A percentile compares a stretch with the other conserved stretches of the same genome.
phyloP scores from a whole-genome alignment of 2,329 filamentous ascomycete species.

The Diaporthe citri region DNA sequence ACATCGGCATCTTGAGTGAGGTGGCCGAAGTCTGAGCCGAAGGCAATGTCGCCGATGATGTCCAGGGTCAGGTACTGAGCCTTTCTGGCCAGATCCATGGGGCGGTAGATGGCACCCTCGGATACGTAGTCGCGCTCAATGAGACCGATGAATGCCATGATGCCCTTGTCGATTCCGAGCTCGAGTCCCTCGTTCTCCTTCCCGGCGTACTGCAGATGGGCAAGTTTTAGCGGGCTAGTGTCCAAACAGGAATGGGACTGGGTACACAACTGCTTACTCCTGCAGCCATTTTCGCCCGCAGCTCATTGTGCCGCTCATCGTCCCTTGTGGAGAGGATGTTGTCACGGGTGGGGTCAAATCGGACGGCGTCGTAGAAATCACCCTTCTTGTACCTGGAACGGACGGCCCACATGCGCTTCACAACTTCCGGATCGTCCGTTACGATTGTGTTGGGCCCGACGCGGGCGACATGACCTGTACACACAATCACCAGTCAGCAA shows the following conservation, averaged over 20 bases:
- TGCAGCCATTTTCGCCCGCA: conserved; percentile 59
- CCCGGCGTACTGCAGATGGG: conserved; percentile 44
- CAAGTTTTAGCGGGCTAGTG: conserved; percentile 30
- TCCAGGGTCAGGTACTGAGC: conserved; percentile 68
- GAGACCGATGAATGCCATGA: conserved; percentile 50
- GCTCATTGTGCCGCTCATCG: conserved; percentile 51
- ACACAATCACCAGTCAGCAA: conserved; percentile 8
- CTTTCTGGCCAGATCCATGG: conserved; percentile 63
- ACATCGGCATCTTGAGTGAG: conserved; percentile 58
- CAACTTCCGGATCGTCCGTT: conserved; percentile 46
- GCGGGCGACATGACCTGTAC: conserved; percentile 44
- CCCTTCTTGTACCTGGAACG: conserved; percentile 54
- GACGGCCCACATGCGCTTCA: conserved; percentile 49
- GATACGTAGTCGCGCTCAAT: conserved; percentile 57
- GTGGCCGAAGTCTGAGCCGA: conserved; percentile 63
- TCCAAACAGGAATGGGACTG: conserved; percentile 14
- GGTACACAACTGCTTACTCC: conserved; percentile 50
- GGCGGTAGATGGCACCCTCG: conserved; percentile 48
- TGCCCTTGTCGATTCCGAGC: conserved; percentile 44
- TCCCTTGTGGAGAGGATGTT: conserved; percentile 53
- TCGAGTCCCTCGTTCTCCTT: conserved; percentile 48
- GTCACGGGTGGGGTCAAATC: conserved; percentile 52
- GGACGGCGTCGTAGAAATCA: conserved; percentile 53
- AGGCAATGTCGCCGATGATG: conserved; percentile 64
- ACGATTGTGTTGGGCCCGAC: conserved; percentile 47